Evolutionary conservation across 352 stramenopile species (phyloP).

Genomic region (Globisporangium emineosum): DNA sequence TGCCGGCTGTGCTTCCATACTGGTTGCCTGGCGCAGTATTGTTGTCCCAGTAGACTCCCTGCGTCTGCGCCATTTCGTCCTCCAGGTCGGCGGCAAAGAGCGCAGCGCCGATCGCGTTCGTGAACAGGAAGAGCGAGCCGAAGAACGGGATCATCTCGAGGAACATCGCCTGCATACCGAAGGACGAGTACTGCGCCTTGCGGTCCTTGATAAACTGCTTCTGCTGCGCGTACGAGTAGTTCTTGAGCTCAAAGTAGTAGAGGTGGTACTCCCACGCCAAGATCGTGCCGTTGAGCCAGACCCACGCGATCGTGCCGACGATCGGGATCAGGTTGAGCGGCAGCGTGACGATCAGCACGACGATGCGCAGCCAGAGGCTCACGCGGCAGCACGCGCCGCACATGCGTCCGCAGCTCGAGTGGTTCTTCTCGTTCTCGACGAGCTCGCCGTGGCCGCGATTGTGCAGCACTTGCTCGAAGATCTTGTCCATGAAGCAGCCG

Average conservation of each 20-base stretch:
- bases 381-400: slow-evolving; percentile 59
- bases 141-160: slow-evolving; percentile 73
- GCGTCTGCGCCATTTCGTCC: slow-evolving; percentile 28
- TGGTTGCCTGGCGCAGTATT: not conserved
- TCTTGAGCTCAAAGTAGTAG: slow-evolving; percentile 77
- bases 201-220: slow-evolving; percentile 42
- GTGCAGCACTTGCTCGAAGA: slow-evolving; percentile 61
- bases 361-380: slow-evolving; percentile 41
- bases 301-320: slow-evolving; percentile 53
- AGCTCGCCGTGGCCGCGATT: slow-evolving; percentile 45
- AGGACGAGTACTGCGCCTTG: slow-evolving; percentile 57
- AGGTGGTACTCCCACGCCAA: slow-evolving; percentile 72
- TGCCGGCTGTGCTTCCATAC: not conserved
- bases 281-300: slow-evolving; percentile 69
- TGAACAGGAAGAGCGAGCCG: slow-evolving; percentile 66
- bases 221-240: slow-evolving; percentile 53
- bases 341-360: slow-evolving; percentile 56
- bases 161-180: slow-evolving; percentile 69
- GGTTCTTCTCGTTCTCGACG: slow-evolving; percentile 41
- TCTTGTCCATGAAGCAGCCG: slow-evolving; percentile 54
- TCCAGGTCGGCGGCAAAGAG: slow-evolving; percentile 67
- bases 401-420: slow-evolving; percentile 38
- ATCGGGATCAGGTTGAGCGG: slow-evolving; percentile 70
- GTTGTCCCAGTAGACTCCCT: not conserved
- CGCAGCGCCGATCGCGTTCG: slow-evolving; percentile 65